Base-by-base conservation (phyloP, 2,329 filamentous ascomycete genomes). In the Aureobasidium zeae region DNA sequence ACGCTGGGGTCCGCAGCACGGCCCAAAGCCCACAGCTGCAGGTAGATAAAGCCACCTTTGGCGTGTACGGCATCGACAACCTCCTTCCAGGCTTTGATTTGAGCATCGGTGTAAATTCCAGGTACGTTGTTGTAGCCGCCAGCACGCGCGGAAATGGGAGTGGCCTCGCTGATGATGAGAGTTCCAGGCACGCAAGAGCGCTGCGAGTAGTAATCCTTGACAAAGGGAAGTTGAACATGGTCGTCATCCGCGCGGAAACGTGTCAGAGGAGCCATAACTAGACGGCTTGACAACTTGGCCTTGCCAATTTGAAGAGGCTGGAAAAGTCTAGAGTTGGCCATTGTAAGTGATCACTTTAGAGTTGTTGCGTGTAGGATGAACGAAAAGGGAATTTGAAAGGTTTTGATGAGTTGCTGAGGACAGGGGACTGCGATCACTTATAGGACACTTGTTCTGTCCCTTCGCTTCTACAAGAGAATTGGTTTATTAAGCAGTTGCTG, bases 1-100 rank as follows among this genome's bases (percentile, higher is more conserved):
- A 63, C 53, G 1, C 57, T 48, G 0, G 61, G 56, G 47, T 65
- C 58, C 0, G 72, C 73, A 3, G 70, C 68, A 3, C 80, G 71
- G 4, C 81, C 79, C 5, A 76, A 63, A 0, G 70, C 71, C 68
- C 76, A 82, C 0, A 84, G 64, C 54, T 84, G 81, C 2, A 69
- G 57, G 60, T 68, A 81, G 39, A 83, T 76, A 54, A 68, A 75
- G 13, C 68, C 71, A 4, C 73, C 73, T 52, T 79, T 79, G 16
- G 65, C 65, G 56, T 85, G 81, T 0, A 84, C 76, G 1, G 72
- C 73, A 19, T 76, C 70, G 2, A 73, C 77, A 30, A 83, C 63
- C 11, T 68, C 61, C 49, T 70, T 74, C 80, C 79, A 84, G 0
- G 65, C 72, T 1, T 65, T 66, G 30, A 80, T 66, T 47, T 81